Base-by-base conservation (phyloP, 1,139 yeast species). In the Debaryomycetaceae sp. region DNA sequence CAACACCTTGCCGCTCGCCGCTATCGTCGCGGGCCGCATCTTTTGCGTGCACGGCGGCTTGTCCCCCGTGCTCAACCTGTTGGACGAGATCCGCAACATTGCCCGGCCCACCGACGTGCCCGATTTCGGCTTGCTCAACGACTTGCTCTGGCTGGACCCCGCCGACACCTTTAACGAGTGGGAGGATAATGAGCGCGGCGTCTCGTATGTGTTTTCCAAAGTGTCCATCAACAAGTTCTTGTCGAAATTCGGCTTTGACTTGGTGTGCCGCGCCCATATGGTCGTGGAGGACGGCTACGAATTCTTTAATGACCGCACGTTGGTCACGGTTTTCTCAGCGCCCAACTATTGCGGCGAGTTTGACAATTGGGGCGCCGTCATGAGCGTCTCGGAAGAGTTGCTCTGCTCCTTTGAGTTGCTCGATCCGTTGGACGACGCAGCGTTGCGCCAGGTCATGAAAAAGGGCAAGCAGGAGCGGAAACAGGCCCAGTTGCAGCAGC, bases 251-350 rank as follows among this genome's bases (percentile, higher is more conserved):
- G 92, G 90, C 22, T 86, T 90, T 53, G 97, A 90, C 57, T 67
- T 90, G 40, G 95, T 90, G 25, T 90, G 95, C 52, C 72, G 98
- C 41, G 97, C 97, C 13, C 97, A 90, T 57, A 87, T 90, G 97
- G 97, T 90, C 39, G 97, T 90, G 16, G 97, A 90, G 50, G 98
- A 90, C 51, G 98, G 98, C 2, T 90, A 90, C 53, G 97, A 90
- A 58, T 90, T 90, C 51, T 90, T 90, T 59, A 87, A 87, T 51
- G 95, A 87, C 51, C 68, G 94, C 31, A 81, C 94, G 16, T 63
- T 90, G 37, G 97, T 90, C 4, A 90, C 98, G 0, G 96, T 90
- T 11, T 90, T 90, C 52, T 75, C 86, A 32, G 98, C 98, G 1
- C 97, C 98, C 2, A 90, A 90, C 54, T 90, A 90, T 51, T 90